phyloP scores from a whole-genome alignment of 2,329 filamentous ascomycete genomes.

The Alternaria rosae region DNA sequence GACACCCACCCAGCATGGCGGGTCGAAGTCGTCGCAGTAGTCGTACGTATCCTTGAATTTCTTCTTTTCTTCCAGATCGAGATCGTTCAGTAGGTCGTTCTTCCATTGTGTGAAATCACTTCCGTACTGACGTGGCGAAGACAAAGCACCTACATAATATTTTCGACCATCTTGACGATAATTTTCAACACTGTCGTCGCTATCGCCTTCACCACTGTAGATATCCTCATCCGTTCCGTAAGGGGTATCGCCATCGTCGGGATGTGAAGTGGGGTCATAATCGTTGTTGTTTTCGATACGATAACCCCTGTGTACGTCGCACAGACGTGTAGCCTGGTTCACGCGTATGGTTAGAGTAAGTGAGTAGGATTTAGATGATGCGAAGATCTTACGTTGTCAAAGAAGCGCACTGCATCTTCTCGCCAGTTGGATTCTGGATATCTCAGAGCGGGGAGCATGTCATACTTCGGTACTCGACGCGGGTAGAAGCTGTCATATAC shows the following conservation, averaged over 20 bases:
- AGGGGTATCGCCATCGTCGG: not conserved
- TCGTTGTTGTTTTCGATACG: not conserved
- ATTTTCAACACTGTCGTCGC: not conserved
- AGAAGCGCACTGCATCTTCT: not conserved
- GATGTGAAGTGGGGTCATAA: not conserved
- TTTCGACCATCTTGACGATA: not conserved
- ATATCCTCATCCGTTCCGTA: not conserved
- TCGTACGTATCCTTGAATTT: not conserved
- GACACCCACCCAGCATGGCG: not conserved
- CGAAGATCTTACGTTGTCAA: not conserved
- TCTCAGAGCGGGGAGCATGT: not conserved
- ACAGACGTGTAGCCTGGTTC: not conserved
- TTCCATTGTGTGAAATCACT: not conserved
- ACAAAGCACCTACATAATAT: not conserved
- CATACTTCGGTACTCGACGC: not conserved
- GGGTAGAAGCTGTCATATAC: not conserved
- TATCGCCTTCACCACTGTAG: not conserved
- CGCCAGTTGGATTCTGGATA: not conserved
- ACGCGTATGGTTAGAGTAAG: not conserved
- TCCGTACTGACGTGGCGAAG: not conserved
- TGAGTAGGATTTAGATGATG: not conserved
- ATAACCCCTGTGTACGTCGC: not conserved
- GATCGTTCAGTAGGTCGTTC: not conserved
- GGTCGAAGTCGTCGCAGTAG: not conserved
- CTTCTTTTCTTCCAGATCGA: not conserved